phyloP scores from a whole-genome alignment of 345 rosid genomes.

The Moricandia arvensis region DNA sequence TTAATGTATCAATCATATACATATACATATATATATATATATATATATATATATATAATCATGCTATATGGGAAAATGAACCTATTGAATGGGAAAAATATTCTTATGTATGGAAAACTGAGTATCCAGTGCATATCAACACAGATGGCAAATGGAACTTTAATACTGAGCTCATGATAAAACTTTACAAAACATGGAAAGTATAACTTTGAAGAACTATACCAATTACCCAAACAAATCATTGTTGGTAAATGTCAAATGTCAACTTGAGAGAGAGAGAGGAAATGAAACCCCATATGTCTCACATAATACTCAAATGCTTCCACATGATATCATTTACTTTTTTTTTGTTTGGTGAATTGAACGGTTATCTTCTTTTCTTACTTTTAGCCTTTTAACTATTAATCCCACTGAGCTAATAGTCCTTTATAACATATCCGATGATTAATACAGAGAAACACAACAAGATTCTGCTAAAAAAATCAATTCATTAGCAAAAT shows the following conservation, averaged over 20 bases:
- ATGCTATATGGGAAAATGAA: neutral
- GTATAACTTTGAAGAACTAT: conserved; percentile 10
- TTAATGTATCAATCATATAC: neutral
- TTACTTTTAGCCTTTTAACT: neutral
- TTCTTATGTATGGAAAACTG: neutral
- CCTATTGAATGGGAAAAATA: neutral
- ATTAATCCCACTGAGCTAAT: neutral
- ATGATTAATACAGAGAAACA: neutral
- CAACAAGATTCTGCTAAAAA: conserved; percentile 8
- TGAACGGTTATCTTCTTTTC: conserved; percentile 1
- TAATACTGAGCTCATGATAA: conserved; percentile 6
- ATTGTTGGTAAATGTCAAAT: conserved; percentile 31
- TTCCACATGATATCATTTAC: conserved; percentile 4
- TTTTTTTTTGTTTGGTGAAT: neutral
- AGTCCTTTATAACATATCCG: neutral
- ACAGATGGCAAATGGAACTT: conserved; percentile 6
- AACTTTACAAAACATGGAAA: conserved; percentile 26
- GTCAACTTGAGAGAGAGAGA: conserved; percentile 28
- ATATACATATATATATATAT: too few species aligned
- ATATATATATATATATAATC: neutral
- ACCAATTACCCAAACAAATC: conserved; percentile 33
- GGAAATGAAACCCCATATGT: conserved; percentile 22
- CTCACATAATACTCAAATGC: conserved; percentile 28
- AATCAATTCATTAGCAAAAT: conserved; percentile 16
- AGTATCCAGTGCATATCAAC: neutral